phyloP scores from a whole-genome alignment of 441 rosid genomes.

The Gossypium davidsonii region DNA sequence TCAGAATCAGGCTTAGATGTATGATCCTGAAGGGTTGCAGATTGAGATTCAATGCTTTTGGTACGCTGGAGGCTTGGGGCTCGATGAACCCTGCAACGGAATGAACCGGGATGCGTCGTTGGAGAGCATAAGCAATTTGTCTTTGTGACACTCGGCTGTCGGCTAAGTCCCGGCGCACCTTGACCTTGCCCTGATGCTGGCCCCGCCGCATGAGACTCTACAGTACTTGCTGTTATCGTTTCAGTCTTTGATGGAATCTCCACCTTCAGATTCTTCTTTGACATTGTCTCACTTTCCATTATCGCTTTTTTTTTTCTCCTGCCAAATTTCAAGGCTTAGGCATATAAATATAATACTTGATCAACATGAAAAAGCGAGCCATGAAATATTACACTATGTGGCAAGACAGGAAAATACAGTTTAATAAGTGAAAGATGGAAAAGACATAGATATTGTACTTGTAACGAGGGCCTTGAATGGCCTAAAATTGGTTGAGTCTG shows the following conservation, averaged over 20 bases:
- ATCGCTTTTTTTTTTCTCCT: neutral
- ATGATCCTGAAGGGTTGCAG: conserved; percentile 11
- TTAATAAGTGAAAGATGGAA: neutral
- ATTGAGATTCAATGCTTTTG: conserved; percentile 35
- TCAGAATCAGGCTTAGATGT: conserved; percentile 12
- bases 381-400: too few relatives aligned
- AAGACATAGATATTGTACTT: neutral
- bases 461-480: neutral
- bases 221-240: neutral
- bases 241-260: conserved; percentile 21
- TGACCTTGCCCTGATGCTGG: conserved; percentile 14
- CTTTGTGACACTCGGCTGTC: conserved; percentile 39
- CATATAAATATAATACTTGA: neutral
- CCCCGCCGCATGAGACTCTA: neutral
- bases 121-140: conserved; percentile 48
- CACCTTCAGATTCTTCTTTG: conserved; percentile 24
- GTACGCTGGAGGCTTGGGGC: conserved; percentile 36
- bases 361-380: neutral
- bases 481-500: neutral
- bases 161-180: conserved; percentile 17
- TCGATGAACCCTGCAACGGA: conserved; percentile 57
- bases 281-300: conserved; percentile 24
- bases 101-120: conserved; percentile 54
- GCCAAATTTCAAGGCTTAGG: neutral
- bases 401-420: neutral